These are phyloP conservation scores for Euphorbia corollata DNA, from an alignment of 441 rosid genomes.

Conservation along the genomic window DNA sequence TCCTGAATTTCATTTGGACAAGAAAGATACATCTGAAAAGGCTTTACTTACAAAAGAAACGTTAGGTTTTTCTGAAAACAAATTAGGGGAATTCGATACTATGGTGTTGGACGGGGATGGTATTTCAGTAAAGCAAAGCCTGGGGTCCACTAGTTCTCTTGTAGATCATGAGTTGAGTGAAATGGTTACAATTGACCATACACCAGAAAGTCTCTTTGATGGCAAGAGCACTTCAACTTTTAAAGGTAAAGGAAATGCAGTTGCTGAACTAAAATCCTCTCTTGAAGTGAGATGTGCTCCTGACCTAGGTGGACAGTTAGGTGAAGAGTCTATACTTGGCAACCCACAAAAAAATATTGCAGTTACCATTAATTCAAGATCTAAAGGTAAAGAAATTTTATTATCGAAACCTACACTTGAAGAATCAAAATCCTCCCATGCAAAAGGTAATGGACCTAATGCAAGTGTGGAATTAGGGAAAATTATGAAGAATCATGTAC, in stretches of 20 bases:
- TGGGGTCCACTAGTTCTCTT: slow-evolving; percentile 16
- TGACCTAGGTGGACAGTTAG: slow-evolving; percentile 14
- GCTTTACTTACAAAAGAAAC: slow-evolving; percentile 15
- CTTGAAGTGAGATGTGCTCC: slow-evolving; percentile 21
- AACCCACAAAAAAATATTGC: slow-evolving; percentile 13
- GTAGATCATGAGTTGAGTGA: slow-evolving; percentile 13
- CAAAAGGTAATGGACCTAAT: slow-evolving; percentile 20
- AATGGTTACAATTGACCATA: slow-evolving; percentile 8
- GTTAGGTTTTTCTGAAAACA: slow-evolving; percentile 12
- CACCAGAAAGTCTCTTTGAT: slow-evolving; percentile 11
- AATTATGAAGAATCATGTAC: slow-evolving; percentile 12
- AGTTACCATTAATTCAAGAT: slow-evolving; percentile 9
- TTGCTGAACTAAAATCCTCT: slow-evolving; percentile 18
- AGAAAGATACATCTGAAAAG: slow-evolving; percentile 26
- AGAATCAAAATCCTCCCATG: slow-evolving; percentile 16
- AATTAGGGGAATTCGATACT: slow-evolving; percentile 18
- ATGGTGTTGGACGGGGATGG: slow-evolving; percentile 6
- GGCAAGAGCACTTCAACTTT: slow-evolving; percentile 13
- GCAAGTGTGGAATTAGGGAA: neutral
- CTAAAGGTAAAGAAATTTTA: neutral
- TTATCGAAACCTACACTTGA: neutral
- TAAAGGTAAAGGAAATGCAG: slow-evolving; percentile 19
- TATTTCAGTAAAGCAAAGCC: no score
- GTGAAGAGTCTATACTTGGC: slow-evolving; percentile 16
- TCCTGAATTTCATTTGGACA: slow-evolving; percentile 28